These are phyloP conservation scores for Calocybe gambosa DNA, from an alignment of 1,284 basidiomycete species.

Conservation along the genomic window DNA sequence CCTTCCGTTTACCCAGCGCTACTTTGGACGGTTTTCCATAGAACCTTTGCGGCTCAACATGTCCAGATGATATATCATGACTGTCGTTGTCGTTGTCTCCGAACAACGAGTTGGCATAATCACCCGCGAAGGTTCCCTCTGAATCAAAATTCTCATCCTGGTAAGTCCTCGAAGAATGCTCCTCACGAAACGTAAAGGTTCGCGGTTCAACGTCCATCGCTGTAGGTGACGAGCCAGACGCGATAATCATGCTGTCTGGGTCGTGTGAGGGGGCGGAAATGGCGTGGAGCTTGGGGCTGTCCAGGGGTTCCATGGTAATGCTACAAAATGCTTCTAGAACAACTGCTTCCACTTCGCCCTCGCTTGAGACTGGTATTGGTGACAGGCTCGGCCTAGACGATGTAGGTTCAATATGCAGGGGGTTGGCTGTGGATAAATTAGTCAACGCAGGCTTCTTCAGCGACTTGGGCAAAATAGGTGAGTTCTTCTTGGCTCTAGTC, in stretches of 20 bases:
- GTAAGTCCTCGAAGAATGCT: conserved; percentile 9
- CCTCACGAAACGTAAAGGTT: not conserved
- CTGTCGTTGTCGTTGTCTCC: not conserved
- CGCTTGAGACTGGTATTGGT: conserved; percentile 15
- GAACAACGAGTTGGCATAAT: too few species aligned
- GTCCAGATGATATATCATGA: not conserved
- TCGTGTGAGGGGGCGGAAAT: not conserved
- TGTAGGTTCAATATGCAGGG: not conserved
- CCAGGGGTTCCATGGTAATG: conserved; percentile 6
- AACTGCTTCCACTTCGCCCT: conserved; percentile 23
- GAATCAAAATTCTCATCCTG: conserved; percentile 2
- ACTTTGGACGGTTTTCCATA: conserved; percentile 24
- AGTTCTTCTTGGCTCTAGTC: conserved; percentile 13
- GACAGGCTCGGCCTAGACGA: not conserved
- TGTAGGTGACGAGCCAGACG: conserved; percentile 6
- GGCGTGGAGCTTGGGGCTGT: conserved; percentile 4
- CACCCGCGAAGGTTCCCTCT: too few species aligned
- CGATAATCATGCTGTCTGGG: not conserved
- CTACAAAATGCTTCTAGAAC: conserved; percentile 5
- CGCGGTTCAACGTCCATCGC: conserved; percentile 10
- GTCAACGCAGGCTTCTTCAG: not conserved
- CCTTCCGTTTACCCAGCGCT: conserved; percentile 24
- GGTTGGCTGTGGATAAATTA: not conserved
- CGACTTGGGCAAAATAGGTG: not conserved
- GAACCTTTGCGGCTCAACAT: conserved; percentile 21